Base-by-base conservation (phyloP, 805 yeast genomes). In the Kodamaea restingae region DNA sequence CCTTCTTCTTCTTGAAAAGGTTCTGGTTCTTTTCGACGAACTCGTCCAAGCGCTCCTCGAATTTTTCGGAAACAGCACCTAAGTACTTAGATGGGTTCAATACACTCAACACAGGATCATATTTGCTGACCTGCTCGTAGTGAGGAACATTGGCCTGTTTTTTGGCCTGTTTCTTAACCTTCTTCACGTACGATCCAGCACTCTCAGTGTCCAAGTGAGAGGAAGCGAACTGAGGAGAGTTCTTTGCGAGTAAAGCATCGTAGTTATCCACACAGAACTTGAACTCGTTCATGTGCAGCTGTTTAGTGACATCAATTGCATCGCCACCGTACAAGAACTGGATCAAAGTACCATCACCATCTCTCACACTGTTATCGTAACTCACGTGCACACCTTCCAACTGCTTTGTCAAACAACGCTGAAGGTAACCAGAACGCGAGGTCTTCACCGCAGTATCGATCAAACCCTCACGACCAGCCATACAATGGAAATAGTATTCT, bases 391-490 rank as follows among this genome's bases (percentile, higher is more conserved):
- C 95, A 71, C 98, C 98, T 65, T 93, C 99, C 48, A 93, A 74
- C 69, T 93, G 98, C 66, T 93, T 93, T 43, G 96, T 93, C 67
- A 93, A 76, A 78, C 99, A 95, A 70, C 99, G 82, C 70, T 93
- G 99, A 63, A 93, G 75, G 67, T 93, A 93, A 59, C 99, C 99
- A 44, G 98, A 90, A 68, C 96, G 82, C 15, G 97, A 87, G 7
- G 99, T 93, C 69, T 93, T 93, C 48, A 93, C 99, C 36, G 99
- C 98, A 44, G 99, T 93, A 75, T 93, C 99, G 70, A 93, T 93
- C 58, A 93, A 78, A 71, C 99, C 99, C 74, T 93, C 99, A 73
- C 99, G 84, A 68, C 99, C 99, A 40, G 99, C 98, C 98, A 93
- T 93, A 74, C 98, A 93, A 70, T 93, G 99, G 93, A 95, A 93